Evolutionary conservation across 2,329 filamentous ascomycete species (phyloP), one percentile per base, ranked within the genome.

Genomic region (Aspergillus sp.): DNA sequence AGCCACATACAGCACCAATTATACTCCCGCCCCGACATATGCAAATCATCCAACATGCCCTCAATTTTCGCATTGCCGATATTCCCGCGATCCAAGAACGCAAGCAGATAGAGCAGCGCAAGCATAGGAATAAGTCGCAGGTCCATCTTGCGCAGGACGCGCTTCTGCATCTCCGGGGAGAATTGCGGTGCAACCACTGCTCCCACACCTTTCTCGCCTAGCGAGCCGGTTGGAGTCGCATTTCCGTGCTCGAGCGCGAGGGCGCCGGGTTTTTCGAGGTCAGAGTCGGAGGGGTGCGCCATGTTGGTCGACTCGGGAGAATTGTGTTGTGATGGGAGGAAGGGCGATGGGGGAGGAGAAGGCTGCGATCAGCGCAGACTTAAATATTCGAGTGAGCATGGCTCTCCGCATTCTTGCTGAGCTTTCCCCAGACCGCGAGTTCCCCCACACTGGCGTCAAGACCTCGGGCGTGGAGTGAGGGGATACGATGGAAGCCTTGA

Each of bases 1-100:
- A 28, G 15, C 13, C 34, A 50, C 54, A 2, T 68, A 72, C 71
- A 69, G 31, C 65, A 67, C 71, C 68, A 71, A 74, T 70, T 75
- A 52, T 74, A 75, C 25, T 75, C 62, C 23, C 64, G 63, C 5
- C 70, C 71, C 3, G 67, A 71, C 68, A 75, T 68, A 46, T 73
- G 19, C 19, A 75, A 54, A 59, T 74, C 70, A 3, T 70, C 67
- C 19, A 70, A 47, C 41, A 75, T 58, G 6, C 73, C 73, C 56
- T 73, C 73, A 15, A 76, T 70, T 23, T 74, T 72, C 7, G 74
- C 74, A 59, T 76, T 76, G 1, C 74, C 74, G 11, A 76, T 74
- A 60, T 76, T 76, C 3, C 74, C 71, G 13, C 74, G 69, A 50
- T 76, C 74, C 31, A 76, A 51, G 55, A 74, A 76, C 4, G 68